phyloP scores from a whole-genome alignment of 352 stramenopile genomes.

The Pythium scleroteichum region DNA sequence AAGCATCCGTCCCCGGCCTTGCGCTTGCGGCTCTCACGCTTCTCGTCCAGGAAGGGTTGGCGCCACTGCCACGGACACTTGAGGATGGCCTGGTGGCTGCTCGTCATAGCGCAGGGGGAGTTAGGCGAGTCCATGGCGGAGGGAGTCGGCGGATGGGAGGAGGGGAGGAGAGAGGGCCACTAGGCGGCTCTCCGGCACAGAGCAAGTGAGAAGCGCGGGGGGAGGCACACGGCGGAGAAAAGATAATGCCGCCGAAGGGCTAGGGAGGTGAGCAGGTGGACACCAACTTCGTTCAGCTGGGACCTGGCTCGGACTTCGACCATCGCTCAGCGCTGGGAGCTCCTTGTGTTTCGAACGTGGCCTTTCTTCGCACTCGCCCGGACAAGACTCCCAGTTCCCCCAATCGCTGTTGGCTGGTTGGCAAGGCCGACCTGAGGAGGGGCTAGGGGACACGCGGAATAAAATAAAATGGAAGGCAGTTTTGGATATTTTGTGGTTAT shows the following conservation, averaged over 20 bases:
- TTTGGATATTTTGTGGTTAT: conserved; percentile 22
- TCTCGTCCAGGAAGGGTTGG: conserved; percentile 82
- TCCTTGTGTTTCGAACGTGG: conserved; percentile 8
- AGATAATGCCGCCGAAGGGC: conserved; percentile 9
- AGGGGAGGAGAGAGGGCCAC: conserved; percentile 3
- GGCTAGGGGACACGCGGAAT: conserved; percentile 15
- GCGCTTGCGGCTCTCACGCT: conserved; percentile 80
- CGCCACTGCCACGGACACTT: conserved; percentile 90
- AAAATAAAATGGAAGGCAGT: conserved; percentile 25
- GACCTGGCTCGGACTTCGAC: conserved; percentile 25
- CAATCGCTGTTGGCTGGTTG: conserved; percentile 17
- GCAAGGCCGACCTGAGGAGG: conserved; percentile 11
- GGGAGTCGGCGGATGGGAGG: neutral
- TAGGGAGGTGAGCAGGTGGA: conserved; percentile 2
- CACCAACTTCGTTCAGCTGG: conserved; percentile 15
- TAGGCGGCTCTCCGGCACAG: neutral
- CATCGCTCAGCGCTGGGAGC: conserved; percentile 12
- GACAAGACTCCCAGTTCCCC: conserved; percentile 22
- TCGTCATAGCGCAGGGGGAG: conserved; percentile 40
- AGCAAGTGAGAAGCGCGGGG: neutral
- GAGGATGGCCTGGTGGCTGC: conserved; percentile 81
- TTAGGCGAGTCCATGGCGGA: conserved; percentile 55
- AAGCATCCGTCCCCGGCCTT: conserved; percentile 82
- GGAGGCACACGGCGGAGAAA: conserved; percentile 8
- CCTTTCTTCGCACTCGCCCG: conserved; percentile 13